Percentiles rank a stretch among this genome's conserved stretches.
Conservation (phyloP, 495 filamentous ascomycete genomes). For the Antarctomyces pellizariae region DNA sequence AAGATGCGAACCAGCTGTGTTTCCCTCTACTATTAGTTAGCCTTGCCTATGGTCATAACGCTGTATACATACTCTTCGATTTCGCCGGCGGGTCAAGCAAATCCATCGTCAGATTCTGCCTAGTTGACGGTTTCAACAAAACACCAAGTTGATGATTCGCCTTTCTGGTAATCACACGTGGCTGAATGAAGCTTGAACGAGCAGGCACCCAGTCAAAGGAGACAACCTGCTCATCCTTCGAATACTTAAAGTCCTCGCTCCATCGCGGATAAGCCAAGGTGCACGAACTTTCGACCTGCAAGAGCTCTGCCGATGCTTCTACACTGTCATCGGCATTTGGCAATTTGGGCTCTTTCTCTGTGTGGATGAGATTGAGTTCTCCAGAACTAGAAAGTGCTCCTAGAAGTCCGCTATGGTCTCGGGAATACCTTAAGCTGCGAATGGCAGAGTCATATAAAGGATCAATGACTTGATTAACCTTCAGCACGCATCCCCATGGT, state of each 20-base stretch:
- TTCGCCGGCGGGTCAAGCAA: too few relatives aligned
- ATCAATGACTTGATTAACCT: constrained; percentile 40
- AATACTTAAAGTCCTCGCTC: constrained; percentile 16
- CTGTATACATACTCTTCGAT: too few relatives aligned
- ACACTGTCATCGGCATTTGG: constrained; percentile 15
- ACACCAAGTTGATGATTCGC: constrained; percentile 45
- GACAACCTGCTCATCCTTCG: constrained; percentile 41
- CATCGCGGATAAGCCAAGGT: constrained; percentile 27
- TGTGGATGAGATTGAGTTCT: constrained; percentile 50
- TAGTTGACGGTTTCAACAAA: constrained; percentile 33
- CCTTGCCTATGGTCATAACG: too few relatives aligned
- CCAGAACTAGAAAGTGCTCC: constrained; percentile 58
- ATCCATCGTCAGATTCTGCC: too few relatives aligned
- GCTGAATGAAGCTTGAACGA: constrained; percentile 32
- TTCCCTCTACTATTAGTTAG: too few relatives aligned
- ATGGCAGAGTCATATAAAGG: constrained; percentile 29
- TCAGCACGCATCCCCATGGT: constrained; percentile 36
- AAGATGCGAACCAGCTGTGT: too few relatives aligned
- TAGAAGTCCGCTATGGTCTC: constrained; percentile 46
- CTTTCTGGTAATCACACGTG: constrained; percentile 41
- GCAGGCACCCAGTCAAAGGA: constrained; percentile 68
- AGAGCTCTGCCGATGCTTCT: constrained; percentile 22
- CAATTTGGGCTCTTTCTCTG: constrained; percentile 35
- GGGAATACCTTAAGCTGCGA: constrained; percentile 60
- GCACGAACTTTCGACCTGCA: constrained; percentile 26